A percentile compares a stretch with the other conserved stretches of the same genome.
phyloP scores from a whole-genome alignment of 495 filamentous ascomycete species.

The Lepraria neglecta region DNA sequence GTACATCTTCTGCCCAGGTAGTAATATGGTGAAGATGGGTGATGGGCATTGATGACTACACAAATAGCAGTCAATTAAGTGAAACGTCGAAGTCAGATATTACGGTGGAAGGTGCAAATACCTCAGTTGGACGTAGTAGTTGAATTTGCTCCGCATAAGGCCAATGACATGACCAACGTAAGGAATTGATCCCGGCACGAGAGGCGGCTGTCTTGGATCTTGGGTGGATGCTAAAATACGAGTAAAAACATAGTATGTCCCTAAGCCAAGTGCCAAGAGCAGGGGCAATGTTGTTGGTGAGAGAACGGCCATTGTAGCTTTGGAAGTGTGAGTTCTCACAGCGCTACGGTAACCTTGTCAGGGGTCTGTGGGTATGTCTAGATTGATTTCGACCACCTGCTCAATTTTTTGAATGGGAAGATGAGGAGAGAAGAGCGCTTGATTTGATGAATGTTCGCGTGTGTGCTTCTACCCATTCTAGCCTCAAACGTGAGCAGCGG shows the following conservation, averaged over 20 bases:
- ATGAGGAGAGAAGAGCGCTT: too few relatives aligned
- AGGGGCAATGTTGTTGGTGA: too few relatives aligned
- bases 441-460: too few relatives aligned
- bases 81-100: conserved; percentile 19
- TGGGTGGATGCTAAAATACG: not conserved
- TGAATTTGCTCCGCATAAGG: conserved; percentile 26
- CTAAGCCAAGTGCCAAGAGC: too few relatives aligned
- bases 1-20: conserved; percentile 37
- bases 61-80: not conserved
- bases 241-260: not conserved
- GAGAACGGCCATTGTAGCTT: too few relatives aligned
- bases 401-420: too few relatives aligned
- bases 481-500: too few relatives aligned
- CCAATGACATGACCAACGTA: conserved; percentile 32
- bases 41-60: conserved; percentile 18
- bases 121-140: conserved; percentile 24
- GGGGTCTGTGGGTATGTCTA: too few relatives aligned
- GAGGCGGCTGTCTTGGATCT: conserved; percentile 27
- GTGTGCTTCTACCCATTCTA: too few relatives aligned
- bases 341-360: too few relatives aligned
- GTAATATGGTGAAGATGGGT: conserved; percentile 35
- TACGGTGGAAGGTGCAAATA: not conserved
- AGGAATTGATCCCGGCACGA: conserved; percentile 27
- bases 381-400: too few relatives aligned
- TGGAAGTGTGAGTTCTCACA: too few relatives aligned